Conservation (phyloP, 2,329 filamentous ascomycete genomes). For the Dothidotthia symphoricarpi region DNA sequence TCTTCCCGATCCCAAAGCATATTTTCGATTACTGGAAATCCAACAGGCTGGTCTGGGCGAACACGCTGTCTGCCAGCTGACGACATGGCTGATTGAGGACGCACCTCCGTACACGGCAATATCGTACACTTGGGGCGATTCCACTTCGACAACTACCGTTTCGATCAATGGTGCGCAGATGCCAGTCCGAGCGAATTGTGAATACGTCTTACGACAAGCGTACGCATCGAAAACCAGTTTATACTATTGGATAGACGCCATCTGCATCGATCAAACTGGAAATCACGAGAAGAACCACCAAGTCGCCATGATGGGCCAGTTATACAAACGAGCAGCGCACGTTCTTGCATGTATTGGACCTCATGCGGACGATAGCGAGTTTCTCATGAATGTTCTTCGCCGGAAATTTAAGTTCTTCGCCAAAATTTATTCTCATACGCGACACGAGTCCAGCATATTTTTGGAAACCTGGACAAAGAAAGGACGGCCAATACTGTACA, state of each 20-base stretch:
- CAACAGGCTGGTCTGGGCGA: no score
- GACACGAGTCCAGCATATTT: no score
- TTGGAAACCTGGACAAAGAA: no score
- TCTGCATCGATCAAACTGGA: slow-evolving; percentile 19
- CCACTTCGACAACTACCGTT: not conserved
- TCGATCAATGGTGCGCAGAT: not conserved
- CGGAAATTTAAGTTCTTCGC: no score
- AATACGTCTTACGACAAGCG: slow-evolving; percentile 2
- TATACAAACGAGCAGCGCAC: slow-evolving; percentile 3
- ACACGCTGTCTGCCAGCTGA: no score
- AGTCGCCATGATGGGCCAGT: slow-evolving; percentile 12
- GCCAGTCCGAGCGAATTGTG: slow-evolving; percentile 1
- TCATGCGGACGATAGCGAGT: no score
- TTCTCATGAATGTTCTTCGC: no score
- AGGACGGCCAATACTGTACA: no score
- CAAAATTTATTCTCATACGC: no score
- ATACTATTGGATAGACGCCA: slow-evolving; percentile 10
- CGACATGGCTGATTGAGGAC: no score
- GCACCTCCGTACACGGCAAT: slow-evolving; percentile 29
- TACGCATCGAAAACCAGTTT: not conserved
- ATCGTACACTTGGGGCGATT: slow-evolving; percentile 34
- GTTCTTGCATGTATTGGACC: slow-evolving; percentile 18
- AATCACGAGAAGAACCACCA: slow-evolving; percentile 12
- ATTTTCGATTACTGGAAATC: no score
- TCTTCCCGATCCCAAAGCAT: no score